Evolutionary conservation across 805 yeast genomes (phyloP), one percentile per base, ranked within the genome.

Genomic region (Schizosaccharomyces octosporus): DNA sequence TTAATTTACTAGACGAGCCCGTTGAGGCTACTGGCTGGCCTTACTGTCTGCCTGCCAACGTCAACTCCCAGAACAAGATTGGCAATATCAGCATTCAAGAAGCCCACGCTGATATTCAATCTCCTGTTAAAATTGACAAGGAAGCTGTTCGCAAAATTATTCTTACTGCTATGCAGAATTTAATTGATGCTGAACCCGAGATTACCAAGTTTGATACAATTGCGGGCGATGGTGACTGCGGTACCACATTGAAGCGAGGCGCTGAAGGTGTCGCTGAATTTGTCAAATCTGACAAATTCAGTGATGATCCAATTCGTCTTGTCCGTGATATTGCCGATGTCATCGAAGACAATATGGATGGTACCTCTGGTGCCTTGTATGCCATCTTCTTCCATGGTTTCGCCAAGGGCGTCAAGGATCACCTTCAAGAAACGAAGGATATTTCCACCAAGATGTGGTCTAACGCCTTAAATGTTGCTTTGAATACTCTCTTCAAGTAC

Each of bases 221-320:
- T 65, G 96, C 90, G 1, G 97, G 97, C 63, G 97, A 89, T 70
- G 97, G 97, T 66, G 97, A 89, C 70, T 89, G 97, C 72, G 97
- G 97, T 51, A 93, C 87, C 67, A 89, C 97, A 0, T 73, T 89
- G 64, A 86, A 82, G 15, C 78, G 80, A 29, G 97, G 97, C 48
- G 93, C 88, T 36, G 77, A 82, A 62, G 88, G 85, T 0, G 78
- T 89, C 55, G 71, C 81, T 55, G 73, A 76, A 11, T 79, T 81
- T 24, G 72, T 87, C 59, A 70, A 71, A 32, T 45, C 62, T 19
- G 64, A 69, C 2, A 73, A 76, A 6, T 69, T 78, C 24, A 76
- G 79, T n/a, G 76, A 81, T 61, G 79, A 85, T 0, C 70, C 86
- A 57, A 75, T 82, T n/a, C 79, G 79, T 65, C 77, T 89, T 59